These are phyloP conservation scores for Cucurbitaria berberidis DNA, from an alignment of 2,329 filamentous ascomycete species.

Conservation along the genomic window DNA sequence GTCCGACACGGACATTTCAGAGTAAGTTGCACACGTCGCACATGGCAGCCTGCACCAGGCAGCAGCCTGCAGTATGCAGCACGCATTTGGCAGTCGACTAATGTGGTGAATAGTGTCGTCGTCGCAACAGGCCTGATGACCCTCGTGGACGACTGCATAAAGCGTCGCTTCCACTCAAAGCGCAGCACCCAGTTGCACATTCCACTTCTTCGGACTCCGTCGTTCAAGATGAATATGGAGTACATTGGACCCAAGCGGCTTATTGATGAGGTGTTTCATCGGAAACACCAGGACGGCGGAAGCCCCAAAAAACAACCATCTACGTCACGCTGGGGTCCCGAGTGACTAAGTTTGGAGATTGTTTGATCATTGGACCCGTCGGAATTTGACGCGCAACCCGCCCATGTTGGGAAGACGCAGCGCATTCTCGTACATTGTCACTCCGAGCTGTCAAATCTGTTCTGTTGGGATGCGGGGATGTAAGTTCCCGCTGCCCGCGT, in stretches of 20 bases:
- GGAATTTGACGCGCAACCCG: conserved; percentile 14
- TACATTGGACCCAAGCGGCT: conserved; percentile 67
- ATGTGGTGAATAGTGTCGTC: conserved; percentile 69
- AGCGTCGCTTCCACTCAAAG: conserved; percentile 71
- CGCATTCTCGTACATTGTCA: conserved; percentile 31
- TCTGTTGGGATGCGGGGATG: conserved; percentile 26
- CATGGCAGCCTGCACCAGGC: conserved; percentile 5
- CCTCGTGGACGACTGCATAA: conserved; percentile 90
- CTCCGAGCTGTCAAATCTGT: conserved; percentile 30
- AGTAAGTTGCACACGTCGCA: conserved; percentile 65
- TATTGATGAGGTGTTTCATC: conserved; percentile 69
- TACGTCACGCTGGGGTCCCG: conserved; percentile 31
- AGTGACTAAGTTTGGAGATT: conserved; percentile 12
- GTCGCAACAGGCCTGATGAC: conserved; percentile 88
- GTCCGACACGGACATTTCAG: conserved; percentile 78
- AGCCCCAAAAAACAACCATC: conserved; percentile 35
- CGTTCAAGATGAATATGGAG: conserved; percentile 64
- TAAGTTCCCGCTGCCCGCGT: conserved; percentile 13
- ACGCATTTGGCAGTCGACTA: conserved; percentile 14
- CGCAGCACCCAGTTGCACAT: conserved; percentile 59
- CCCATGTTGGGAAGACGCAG: conserved; percentile 24
- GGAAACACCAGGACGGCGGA: conserved; percentile 38
- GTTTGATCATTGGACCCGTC: conserved; percentile 24
- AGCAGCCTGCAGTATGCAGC: background rate
- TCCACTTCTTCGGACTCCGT: conserved; percentile 57